These are phyloP conservation scores for Candida orba DNA, from an alignment of 805 yeast species.

Conservation along the genomic window DNA sequence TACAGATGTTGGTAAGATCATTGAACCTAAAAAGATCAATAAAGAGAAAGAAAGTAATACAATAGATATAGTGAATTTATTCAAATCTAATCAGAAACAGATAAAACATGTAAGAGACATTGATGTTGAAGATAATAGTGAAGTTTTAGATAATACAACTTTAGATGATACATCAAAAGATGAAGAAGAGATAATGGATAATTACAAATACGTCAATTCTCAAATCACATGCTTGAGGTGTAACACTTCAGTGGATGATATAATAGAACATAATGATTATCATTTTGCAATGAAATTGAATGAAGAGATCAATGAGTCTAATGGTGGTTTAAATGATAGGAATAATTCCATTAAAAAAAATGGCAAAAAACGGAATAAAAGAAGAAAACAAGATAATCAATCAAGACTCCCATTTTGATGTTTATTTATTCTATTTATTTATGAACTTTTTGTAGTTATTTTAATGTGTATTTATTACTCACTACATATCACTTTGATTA, in stretches of 20 bases:
- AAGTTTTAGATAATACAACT: too few species aligned
- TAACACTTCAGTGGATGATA: conserved; percentile 15
- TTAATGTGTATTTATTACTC: too few species aligned
- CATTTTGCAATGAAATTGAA: conserved; percentile 47
- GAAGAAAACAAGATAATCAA: conserved; percentile 13
- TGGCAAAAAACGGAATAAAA: neutral
- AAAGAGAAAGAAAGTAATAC: neutral
- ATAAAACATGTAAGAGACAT: too few species aligned
- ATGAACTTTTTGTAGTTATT: too few species aligned
- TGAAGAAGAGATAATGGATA: neutral
- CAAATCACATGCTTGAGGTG: conserved; percentile 8
- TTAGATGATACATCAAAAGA: too few species aligned
- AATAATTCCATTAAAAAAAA: neutral
- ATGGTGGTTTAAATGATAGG: neutral
- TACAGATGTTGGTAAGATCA: neutral
- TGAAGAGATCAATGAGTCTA: conserved; percentile 13
- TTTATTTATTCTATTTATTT: neutral
- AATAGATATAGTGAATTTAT: too few species aligned
- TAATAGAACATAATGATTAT: conserved; percentile 45
- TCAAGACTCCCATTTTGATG: conserved; percentile 19
- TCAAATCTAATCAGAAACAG: too few species aligned
- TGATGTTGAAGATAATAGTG: too few species aligned
- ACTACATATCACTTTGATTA: too few species aligned
- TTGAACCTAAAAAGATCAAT: too few species aligned
- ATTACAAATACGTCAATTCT: neutral